Base-by-base conservation (phyloP, 257 asterid genomes). In the Marsdenia floribunda region DNA sequence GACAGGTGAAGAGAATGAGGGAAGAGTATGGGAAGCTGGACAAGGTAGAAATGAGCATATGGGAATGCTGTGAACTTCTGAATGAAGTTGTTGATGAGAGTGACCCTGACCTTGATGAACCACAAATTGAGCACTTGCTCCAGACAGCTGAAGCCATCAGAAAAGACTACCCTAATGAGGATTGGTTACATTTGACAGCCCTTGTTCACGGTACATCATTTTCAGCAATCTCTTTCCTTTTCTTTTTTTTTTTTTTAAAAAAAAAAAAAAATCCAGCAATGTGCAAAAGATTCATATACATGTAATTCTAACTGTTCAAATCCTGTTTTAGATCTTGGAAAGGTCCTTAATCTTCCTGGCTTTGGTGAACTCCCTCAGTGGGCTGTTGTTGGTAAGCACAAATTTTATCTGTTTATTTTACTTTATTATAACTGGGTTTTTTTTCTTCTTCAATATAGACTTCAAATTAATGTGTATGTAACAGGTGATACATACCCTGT, bases 101-200 rank as follows among this genome's bases (percentile, higher is more conserved):
- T 72, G 96, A 92, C 42, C 97, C 98, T 26, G 98, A 93, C 35
- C 80, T 93, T 74, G 97, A 94, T 54, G 97, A 90, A 72, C 98
- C 98, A 6, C 97, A 92, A 79, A 94, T 94, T n/a, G 86, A 94
- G 77, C 98, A 94, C 50, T 85, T 94, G 69, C 76, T 94, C 60
- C 97, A 94, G 58, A 88, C 96, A 24, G 98, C 97, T 76, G 98
- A 94, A 53, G 97, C 98, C 57, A 87, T 91, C 14, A 82, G 97
- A 72, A 90, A 83, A 74, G 98, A 93, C 50, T 90, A 90, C 33
- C 99, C 99, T 37, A 2, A 92, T 52, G 86, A 94, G 66, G 97
- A 90, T 75, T 92, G 98, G 98, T 80, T 94, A 8, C 98, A 94
- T 81, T 86, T 91, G 81, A 91, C 97, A 13, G 98, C 82, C 66